Evolutionary conservation across 2,329 filamentous ascomycete genomes (phyloP).

Genomic region (Parastagonospora avenae): DNA sequence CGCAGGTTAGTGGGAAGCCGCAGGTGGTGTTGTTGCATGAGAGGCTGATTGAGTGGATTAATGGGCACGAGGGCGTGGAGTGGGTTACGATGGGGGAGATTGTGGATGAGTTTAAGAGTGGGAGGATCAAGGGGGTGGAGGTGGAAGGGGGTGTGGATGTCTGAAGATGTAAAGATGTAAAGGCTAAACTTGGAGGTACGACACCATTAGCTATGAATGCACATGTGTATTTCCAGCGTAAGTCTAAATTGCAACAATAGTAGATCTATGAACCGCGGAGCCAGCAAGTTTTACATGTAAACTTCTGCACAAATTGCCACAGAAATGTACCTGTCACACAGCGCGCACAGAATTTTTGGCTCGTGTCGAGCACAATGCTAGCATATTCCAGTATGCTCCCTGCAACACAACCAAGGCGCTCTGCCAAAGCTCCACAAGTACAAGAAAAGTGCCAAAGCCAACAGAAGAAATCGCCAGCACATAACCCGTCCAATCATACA

Average conservation of each 20-base stretch:
- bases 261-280: background rate
- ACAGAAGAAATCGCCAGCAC: no score
- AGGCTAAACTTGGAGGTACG: no score
- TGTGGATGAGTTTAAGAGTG: constrained; percentile 45
- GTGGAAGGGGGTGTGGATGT: constrained; percentile 40
- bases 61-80: constrained; percentile 52
- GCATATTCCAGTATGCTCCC: background rate
- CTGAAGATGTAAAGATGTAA: no score
- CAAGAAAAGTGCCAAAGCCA: background rate
- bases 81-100: constrained; percentile 48
- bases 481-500: background rate
- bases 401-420: background rate
- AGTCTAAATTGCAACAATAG: no score
- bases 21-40: constrained; percentile 56
- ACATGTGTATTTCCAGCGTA: no score
- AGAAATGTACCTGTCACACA: no score
- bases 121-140: constrained; percentile 37
- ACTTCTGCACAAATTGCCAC: no score
- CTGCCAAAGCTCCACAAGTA: background rate
- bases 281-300: no score
- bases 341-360: background rate
- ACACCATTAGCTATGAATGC: no score
- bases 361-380: background rate
- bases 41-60: constrained; percentile 54
- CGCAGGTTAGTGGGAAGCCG: constrained; percentile 55